phyloP scores from a whole-genome alignment of 768 basidiomycete species.

The Mycena polygramma region DNA sequence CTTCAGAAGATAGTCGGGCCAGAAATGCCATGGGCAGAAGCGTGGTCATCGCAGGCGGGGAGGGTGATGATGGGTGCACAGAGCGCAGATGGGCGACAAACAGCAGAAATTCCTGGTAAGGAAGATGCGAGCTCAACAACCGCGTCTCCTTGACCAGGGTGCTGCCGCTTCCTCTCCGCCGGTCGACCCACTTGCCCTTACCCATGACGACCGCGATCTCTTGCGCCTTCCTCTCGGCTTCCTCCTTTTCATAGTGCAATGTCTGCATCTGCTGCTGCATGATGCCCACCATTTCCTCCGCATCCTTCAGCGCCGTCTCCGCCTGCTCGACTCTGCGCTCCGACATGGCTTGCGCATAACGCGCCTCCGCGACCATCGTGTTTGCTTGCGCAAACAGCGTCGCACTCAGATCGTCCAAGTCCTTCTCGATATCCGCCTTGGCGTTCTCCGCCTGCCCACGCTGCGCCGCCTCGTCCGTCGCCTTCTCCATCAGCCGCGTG shows the following conservation, averaged over 20 bases:
- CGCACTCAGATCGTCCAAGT: constrained; percentile 94
- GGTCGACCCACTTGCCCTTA: constrained; percentile 78
- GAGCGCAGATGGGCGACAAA: constrained; percentile 85
- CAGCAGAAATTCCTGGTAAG: constrained; percentile 84
- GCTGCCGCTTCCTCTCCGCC: constrained; percentile 45
- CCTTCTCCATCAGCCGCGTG: constrained; percentile 92
- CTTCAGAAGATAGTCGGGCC: constrained; percentile 80
- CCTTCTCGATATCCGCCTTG: constrained; percentile 87
- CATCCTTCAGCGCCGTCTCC: constrained; percentile 82
- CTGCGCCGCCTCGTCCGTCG: constrained; percentile 94
- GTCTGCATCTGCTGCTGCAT: constrained; percentile 91
- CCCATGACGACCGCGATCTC: constrained; percentile 68
- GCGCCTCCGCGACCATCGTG: constrained; percentile 96
- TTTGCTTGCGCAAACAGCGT: constrained; percentile 93
- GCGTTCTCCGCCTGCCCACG: constrained; percentile 93
- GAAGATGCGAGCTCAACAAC: constrained; percentile 76
- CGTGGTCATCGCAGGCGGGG: constrained; percentile 77
- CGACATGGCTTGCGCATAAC: constrained; percentile 73
- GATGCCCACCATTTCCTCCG: constrained; percentile 86
- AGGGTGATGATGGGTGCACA: constrained; percentile 71
- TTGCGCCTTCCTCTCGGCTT: constrained; percentile 64
- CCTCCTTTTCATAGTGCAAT: constrained; percentile 76
- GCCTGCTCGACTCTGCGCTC: constrained; percentile 83
- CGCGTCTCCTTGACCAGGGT: constrained; percentile 52
- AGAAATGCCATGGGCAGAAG: constrained; percentile 86